Percentiles rank a stretch among this genome's conserved stretches.
Evolutionary conservation across 2,329 filamentous ascomycete species (phyloP).

Genomic region (Fusarium beomiforme): DNA sequence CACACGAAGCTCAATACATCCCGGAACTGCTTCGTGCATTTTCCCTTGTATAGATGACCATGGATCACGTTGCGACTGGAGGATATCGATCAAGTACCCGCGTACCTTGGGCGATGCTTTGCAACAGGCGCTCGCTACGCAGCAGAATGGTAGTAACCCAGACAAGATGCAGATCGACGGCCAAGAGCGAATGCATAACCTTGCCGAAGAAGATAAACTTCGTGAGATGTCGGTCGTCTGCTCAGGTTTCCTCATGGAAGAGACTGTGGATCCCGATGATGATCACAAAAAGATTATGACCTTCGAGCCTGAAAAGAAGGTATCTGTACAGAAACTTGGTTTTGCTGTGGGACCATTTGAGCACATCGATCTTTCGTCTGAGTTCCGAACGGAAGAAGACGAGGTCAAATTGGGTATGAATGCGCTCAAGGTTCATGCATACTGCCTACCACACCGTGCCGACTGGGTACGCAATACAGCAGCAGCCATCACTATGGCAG

Average conservation of each 20-base stretch:
- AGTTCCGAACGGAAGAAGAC: constrained; percentile 89
- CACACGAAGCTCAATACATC: constrained; percentile 81
- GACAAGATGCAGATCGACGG: constrained; percentile 54
- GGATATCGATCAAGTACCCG: constrained; percentile 86
- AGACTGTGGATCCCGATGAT: constrained; percentile 79
- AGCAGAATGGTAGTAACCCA: constrained; percentile 49
- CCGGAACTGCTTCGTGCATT: constrained; percentile 83
- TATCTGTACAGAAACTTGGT: constrained; percentile 88
- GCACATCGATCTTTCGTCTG: constrained; percentile 84
- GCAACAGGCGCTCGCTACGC: constrained; percentile 57
- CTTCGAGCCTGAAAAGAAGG: constrained; percentile 79
- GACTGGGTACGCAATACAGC: constrained; percentile 90
- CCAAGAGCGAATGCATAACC: constrained; percentile 53
- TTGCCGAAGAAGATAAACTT: constrained; percentile 82
- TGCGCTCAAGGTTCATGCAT: constrained; percentile 88
- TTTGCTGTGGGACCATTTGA: constrained; percentile 97
- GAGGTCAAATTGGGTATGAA: constrained; percentile 91
- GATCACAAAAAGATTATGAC: constrained; percentile 87
- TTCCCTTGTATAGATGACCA: constrained; percentile 95
- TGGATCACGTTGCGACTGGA: constrained; percentile 84
- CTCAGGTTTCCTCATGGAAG: constrained; percentile 88
- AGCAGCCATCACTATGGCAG: constrained; percentile 82
- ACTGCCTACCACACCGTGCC: constrained; percentile 84
- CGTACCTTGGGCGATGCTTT: constrained; percentile 85
- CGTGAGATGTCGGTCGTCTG: constrained; percentile 91